phyloP scores from a whole-genome alignment of 306 rosid genomes.

The Cicer judaicum region DNA sequence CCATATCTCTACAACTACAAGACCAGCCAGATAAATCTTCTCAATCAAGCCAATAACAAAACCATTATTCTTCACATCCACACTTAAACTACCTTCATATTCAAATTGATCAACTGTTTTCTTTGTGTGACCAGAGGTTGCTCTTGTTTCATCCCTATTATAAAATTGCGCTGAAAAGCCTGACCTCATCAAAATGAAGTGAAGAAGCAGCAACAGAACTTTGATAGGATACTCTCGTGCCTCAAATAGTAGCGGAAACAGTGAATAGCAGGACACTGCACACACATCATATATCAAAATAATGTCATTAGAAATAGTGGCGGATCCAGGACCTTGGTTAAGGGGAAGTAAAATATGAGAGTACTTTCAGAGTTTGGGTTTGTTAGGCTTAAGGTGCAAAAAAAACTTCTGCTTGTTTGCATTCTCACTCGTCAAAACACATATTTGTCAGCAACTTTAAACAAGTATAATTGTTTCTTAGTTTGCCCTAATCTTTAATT shows the following conservation, averaged over 20 bases:
- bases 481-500: background rate
- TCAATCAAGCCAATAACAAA: conserved; percentile 58
- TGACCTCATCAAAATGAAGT: conserved; percentile 72
- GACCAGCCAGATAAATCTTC: conserved; percentile 66
- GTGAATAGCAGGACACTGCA: conserved; percentile 88
- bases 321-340: too few species aligned
- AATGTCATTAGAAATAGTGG: conserved; percentile 10
- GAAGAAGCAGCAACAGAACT: conserved; percentile 68
- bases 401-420: conserved; percentile 37
- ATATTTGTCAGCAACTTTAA: background rate
- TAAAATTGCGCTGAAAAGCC: conserved; percentile 71
- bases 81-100: conserved; percentile 32
- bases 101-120: conserved; percentile 41
- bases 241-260: conserved; percentile 80
- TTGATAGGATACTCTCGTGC: conserved; percentile 87
- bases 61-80: conserved; percentile 39
- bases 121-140: conserved; percentile 19
- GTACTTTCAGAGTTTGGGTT: too few species aligned
- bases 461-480: conserved; percentile 4
- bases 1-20: conserved; percentile 75
- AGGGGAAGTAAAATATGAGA: too few species aligned
- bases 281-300: conserved; percentile 3
- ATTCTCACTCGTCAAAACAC: conserved; percentile 3
- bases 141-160: conserved; percentile 46
- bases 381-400: too few species aligned